Conservation (phyloP, 2,329 filamentous ascomycete genomes). For the Diaporthe nobilis region DNA sequence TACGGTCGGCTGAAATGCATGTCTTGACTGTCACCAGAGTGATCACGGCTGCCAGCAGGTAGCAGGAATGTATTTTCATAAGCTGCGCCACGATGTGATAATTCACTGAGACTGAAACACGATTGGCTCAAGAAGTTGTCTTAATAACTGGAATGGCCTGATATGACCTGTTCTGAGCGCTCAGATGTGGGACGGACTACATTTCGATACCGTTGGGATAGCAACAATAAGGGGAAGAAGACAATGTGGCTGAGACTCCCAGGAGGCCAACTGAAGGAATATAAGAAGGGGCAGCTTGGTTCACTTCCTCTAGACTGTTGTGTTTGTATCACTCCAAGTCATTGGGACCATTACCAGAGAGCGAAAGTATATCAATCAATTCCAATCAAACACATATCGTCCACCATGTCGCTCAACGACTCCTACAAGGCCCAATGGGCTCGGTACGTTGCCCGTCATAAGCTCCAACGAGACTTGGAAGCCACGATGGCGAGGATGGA, state of each 20-base stretch:
- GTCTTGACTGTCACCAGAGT: not conserved
- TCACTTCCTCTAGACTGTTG: not conserved
- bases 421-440: not conserved
- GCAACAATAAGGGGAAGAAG: not conserved
- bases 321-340: not conserved
- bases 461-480: not conserved
- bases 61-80: not conserved
- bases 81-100: not conserved
- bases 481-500: not conserved
- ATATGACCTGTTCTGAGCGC: not conserved
- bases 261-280: not conserved
- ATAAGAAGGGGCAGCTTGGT: not conserved
- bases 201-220: not conserved
- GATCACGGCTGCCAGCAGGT: not conserved
- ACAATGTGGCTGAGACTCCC: not conserved
- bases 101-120: not conserved
- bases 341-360: not conserved
- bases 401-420: not conserved
- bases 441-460: not conserved
- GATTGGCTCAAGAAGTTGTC: not conserved
- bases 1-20: not conserved
- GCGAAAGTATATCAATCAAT: not conserved
- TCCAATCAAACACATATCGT: not conserved
- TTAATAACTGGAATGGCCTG: not conserved
- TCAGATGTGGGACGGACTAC: not conserved